Evolutionary conservation across 306 rosid genomes (phyloP).

Genomic region (Adenanthera pavonina): DNA sequence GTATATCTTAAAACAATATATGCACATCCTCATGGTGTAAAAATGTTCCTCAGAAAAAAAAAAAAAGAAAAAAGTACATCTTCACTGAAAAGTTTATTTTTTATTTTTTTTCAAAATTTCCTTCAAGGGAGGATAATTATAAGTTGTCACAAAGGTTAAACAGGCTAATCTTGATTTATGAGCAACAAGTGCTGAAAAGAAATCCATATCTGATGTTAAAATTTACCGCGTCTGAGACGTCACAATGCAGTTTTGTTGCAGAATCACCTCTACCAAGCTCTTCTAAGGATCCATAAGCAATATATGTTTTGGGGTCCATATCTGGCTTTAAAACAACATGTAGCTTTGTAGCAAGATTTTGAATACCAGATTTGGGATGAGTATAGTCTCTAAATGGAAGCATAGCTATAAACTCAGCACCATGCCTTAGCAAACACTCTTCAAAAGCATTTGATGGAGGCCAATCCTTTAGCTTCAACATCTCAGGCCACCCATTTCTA

Average conservation of each 20-base stretch:
- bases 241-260: constrained; percentile 71
- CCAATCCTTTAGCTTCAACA: constrained; percentile 79
- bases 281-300: constrained; percentile 64
- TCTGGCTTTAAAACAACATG: constrained; percentile 67
- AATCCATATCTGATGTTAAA: constrained; percentile 22
- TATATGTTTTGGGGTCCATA: constrained; percentile 72
- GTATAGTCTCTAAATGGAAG: constrained; percentile 70
- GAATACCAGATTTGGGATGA: constrained; percentile 66
- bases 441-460: constrained; percentile 71
- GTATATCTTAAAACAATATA: background rate
- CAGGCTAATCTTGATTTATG: background rate
- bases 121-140: background rate
- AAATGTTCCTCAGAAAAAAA: background rate
- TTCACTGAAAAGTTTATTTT: background rate
- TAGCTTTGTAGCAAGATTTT: constrained; percentile 70
- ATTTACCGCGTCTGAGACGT: constrained; percentile 73
- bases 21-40: background rate
- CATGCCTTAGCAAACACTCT: constrained; percentile 72
- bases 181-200: constrained; percentile 23
- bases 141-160: background rate
- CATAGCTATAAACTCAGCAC: constrained; percentile 64
- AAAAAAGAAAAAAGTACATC: background rate
- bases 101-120: background rate
- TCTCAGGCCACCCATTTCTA: constrained; percentile 67
- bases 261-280: constrained; percentile 75